Percentiles rank a stretch among this genome's conserved stretches.
Conservation (phyloP, 108 stramenopile species). For the Fragilaria radians region DNA sequence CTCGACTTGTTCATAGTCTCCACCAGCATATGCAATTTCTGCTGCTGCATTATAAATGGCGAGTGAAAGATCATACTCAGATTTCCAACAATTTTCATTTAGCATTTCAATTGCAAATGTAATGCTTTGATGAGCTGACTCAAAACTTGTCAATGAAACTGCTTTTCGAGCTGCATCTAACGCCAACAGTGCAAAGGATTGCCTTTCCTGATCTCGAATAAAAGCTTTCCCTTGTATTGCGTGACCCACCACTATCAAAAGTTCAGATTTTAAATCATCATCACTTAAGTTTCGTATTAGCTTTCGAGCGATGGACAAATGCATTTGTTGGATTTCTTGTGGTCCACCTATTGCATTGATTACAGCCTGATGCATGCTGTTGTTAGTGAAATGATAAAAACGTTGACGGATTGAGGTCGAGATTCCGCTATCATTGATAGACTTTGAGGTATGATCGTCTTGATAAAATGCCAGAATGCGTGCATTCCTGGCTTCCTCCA, state of each 20-base stretch:
- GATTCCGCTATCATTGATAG: too few relatives aligned
- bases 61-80: slow-evolving; percentile 28
- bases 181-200: slow-evolving; percentile 7
- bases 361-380: too few relatives aligned
- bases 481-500: too few relatives aligned
- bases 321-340: too few relatives aligned
- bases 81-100: slow-evolving; percentile 11
- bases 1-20: slow-evolving; percentile 15
- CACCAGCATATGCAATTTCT: slow-evolving; percentile 18
- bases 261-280: neutral
- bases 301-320: slow-evolving; percentile 1
- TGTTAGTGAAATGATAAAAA: too few relatives aligned
- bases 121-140: slow-evolving; percentile 8
- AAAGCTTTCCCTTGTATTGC: neutral
- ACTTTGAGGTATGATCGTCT: too few relatives aligned
- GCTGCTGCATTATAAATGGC: slow-evolving; percentile 11
- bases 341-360: too few relatives aligned
- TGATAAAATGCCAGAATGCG: too few relatives aligned
- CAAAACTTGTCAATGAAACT: slow-evolving; percentile 9
- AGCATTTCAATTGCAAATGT: slow-evolving; percentile 8
- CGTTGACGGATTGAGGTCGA: too few relatives aligned
- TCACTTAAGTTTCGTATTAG: neutral
- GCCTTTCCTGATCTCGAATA: neutral
- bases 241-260: neutral
- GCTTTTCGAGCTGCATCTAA: slow-evolving; percentile 15